phyloP scores from a whole-genome alignment of 2,329 filamentous ascomycete species.

The Colletotrichum viniferum region DNA sequence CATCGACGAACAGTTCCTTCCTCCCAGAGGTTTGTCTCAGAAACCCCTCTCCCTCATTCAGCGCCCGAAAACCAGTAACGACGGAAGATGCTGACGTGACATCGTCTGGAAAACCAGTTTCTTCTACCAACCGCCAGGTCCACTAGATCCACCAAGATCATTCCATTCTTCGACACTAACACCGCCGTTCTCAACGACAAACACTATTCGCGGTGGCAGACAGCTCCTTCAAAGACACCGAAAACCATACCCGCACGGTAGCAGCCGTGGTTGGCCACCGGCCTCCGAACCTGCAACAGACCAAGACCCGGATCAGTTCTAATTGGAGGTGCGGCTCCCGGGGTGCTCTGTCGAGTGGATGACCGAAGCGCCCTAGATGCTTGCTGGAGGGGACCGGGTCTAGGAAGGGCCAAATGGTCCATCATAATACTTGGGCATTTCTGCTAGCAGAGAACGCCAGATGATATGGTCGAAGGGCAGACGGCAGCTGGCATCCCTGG shows the following conservation, averaged over 20 bases:
- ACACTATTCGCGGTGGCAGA: not conserved
- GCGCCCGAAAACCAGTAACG: not conserved
- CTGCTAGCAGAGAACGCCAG: not conserved
- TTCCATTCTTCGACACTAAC: not conserved
- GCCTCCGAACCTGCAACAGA: not conserved
- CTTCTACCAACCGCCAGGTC: not conserved
- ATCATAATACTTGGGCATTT: not conserved
- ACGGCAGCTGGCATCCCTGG: not conserved
- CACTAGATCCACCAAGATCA: not conserved
- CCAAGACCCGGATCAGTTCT: not conserved
- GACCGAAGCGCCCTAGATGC: not conserved
- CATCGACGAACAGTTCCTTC: not conserved
- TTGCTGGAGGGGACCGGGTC: not conserved
- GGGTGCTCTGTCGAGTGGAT: not conserved
- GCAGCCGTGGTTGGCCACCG: not conserved
- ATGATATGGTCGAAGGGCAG: not conserved
- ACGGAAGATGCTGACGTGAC: not conserved
- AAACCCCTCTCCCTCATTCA: not conserved
- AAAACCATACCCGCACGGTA: not conserved
- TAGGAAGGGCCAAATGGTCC: not conserved
- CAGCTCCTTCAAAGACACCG: not conserved
- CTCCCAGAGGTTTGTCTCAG: not conserved
- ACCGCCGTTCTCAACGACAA: not conserved
- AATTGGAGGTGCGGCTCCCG: not conserved
- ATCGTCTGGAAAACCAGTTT: not conserved